phyloP scores from a whole-genome alignment of 306 rosid species.

The Lablab purpureus region DNA sequence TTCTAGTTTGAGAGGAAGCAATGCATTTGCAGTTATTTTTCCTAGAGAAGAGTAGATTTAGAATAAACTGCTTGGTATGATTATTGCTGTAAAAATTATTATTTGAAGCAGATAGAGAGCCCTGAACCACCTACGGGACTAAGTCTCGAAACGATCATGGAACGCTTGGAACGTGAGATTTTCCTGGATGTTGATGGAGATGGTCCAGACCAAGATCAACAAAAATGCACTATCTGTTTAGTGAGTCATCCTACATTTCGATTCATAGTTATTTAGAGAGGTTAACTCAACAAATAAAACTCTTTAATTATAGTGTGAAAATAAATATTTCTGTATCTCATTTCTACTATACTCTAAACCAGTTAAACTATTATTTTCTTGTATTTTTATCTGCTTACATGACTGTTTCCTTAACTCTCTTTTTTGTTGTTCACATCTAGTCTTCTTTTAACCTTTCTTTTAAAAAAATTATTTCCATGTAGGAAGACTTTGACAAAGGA shows the following conservation, averaged over 20 bases:
- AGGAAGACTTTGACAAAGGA: slow-evolving; percentile 10
- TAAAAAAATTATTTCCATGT: neutral
- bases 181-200: neutral
- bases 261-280: neutral
- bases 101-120: neutral
- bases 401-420: neutral
- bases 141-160: neutral
- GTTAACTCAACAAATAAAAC: neutral
- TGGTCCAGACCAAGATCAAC: neutral
- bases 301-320: neutral
- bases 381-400: neutral
- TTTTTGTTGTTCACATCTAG: neutral
- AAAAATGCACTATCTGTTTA: neutral
- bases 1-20: neutral
- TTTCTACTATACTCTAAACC: neutral
- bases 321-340: neutral
- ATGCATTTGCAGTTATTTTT: neutral
- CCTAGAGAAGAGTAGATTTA: neutral
- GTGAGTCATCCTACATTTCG: neutral
- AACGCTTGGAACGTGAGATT: neutral
- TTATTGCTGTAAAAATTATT: neutral
- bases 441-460: neutral
- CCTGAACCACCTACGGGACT: neutral
- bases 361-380: neutral
- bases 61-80: neutral